Conservation (phyloP, 2,329 filamentous ascomycete genomes). For the Passalora sequoiae region DNA sequence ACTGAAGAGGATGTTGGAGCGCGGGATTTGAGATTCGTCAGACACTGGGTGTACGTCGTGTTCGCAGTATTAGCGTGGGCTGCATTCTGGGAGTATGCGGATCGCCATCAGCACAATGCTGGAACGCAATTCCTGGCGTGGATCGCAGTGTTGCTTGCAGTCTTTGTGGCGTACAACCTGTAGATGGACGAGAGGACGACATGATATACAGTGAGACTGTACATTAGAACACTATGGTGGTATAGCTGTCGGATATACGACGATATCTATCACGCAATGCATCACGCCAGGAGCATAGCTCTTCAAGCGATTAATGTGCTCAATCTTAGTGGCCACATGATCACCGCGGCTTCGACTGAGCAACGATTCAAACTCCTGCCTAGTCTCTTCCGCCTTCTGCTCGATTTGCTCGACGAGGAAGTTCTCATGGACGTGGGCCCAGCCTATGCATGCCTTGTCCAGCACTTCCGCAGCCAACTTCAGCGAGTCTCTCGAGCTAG, state of each 20-base stretch:
- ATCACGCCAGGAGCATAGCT: slow-evolving; percentile 58
- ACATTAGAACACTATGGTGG: slow-evolving; percentile 1
- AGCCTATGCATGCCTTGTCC: slow-evolving; percentile 46
- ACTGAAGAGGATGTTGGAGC: slow-evolving; percentile 9
- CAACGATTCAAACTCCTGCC: slow-evolving; percentile 26
- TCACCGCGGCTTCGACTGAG: slow-evolving; percentile 18
- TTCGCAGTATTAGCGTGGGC: slow-evolving; percentile 25
- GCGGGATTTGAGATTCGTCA: slow-evolving; percentile 16
- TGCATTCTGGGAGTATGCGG: slow-evolving; percentile 28
- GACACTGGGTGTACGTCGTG: slow-evolving; percentile 22
- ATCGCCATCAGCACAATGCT: slow-evolving; percentile 19
- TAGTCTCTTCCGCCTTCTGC: slow-evolving; percentile 41
- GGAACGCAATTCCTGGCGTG: slow-evolving; percentile 23
- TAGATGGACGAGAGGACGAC: slow-evolving; percentile 10
- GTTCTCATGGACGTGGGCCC: slow-evolving; percentile 59
- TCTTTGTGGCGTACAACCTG: slow-evolving; percentile 18
- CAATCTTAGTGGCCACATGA: slow-evolving; percentile 24
- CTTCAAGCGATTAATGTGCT: slow-evolving; percentile 51
- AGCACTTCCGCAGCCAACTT: slow-evolving; percentile 45
- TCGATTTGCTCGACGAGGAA: slow-evolving; percentile 46
- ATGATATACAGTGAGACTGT: background rate
- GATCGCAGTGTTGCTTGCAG: slow-evolving; percentile 20
- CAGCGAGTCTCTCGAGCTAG: slow-evolving; percentile 49
- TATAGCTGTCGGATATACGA: slow-evolving; percentile 19
- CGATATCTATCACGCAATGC: slow-evolving; percentile 58